Percentiles rank a stretch among this genome's conserved stretches.
Evolutionary conservation across 805 yeast species (phyloP).

Genomic region (Kodamaea kaohsiungensis): DNA sequence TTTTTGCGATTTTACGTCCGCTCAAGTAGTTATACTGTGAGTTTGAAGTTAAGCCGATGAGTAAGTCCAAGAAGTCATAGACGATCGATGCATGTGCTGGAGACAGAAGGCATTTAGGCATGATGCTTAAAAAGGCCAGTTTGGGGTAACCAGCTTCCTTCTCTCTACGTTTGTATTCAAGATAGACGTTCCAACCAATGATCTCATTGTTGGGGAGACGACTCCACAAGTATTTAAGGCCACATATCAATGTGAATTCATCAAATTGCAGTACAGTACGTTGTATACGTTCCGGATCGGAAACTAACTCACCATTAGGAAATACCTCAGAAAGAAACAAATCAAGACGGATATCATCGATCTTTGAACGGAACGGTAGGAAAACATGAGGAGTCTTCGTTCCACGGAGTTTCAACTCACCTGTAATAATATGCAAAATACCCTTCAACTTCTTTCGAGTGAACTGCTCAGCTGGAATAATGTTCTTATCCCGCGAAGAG

Average conservation of each 20-base stretch:
- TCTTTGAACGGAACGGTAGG: constrained; percentile 75
- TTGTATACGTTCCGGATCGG: constrained; percentile 39
- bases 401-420: constrained; percentile 69
- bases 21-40: constrained; percentile 75
- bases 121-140: constrained; percentile 72
- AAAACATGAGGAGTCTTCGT: constrained; percentile 71
- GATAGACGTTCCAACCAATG: constrained; percentile 84
- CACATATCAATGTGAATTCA: constrained; percentile 70
- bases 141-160: constrained; percentile 65
- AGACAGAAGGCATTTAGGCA: constrained; percentile 82
- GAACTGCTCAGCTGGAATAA: constrained; percentile 39
- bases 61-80: constrained; percentile 79
- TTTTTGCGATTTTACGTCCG: constrained; percentile 75
- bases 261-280: constrained; percentile 50
- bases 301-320: constrained; percentile 53
- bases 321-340: constrained; percentile 57
- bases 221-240: constrained; percentile 84
- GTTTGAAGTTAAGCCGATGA: constrained; percentile 76
- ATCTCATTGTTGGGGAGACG: constrained; percentile 77
- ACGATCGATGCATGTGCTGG: constrained; percentile 90
- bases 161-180: constrained; percentile 66
- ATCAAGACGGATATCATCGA: constrained; percentile 60
- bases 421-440: constrained; percentile 68
- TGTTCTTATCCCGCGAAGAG: background rate
- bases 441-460: constrained; percentile 66